Evolutionary conservation across 75 land plant genomes (phyloP).

Genomic region (Sequoia sempervirens): DNA sequence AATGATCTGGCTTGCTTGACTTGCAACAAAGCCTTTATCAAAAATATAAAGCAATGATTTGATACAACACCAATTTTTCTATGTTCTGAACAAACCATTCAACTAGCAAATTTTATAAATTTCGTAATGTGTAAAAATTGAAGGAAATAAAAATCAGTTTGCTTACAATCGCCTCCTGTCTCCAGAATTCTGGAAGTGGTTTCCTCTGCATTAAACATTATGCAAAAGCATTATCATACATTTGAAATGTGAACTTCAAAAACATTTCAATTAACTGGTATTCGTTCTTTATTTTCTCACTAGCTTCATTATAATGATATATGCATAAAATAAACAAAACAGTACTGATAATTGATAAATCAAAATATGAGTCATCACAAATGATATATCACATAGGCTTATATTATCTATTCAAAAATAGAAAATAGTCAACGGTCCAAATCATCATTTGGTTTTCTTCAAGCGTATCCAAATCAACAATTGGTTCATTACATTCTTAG

Average conservation of each 20-base stretch:
- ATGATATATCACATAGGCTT: too few relatives aligned
- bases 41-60: not conserved
- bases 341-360: too few relatives aligned
- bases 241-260: not conserved
- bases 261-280: not conserved
- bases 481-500: too few relatives aligned
- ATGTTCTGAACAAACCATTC: not conserved
- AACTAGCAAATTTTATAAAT: not conserved
- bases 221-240: not conserved
- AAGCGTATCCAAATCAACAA: too few relatives aligned
- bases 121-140: not conserved
- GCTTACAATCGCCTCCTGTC: constrained; percentile 57
- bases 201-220: constrained; percentile 45
- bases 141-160: not conserved
- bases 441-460: too few relatives aligned
- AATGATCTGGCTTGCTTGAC: not conserved
- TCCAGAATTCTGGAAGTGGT: constrained; percentile 85
- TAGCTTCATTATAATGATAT: too few relatives aligned
- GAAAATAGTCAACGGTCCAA: too few relatives aligned
- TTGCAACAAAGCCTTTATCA: not conserved
- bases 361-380: too few relatives aligned
- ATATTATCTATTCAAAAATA: too few relatives aligned
- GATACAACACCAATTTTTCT: not conserved
- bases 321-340: too few relatives aligned
- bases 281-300: not conserved